Percentiles rank a stretch among this genome's conserved stretches.
phyloP scores from a whole-genome alignment of 371 early-diverging fungal species.

The Syncephalastrum sp. region DNA sequence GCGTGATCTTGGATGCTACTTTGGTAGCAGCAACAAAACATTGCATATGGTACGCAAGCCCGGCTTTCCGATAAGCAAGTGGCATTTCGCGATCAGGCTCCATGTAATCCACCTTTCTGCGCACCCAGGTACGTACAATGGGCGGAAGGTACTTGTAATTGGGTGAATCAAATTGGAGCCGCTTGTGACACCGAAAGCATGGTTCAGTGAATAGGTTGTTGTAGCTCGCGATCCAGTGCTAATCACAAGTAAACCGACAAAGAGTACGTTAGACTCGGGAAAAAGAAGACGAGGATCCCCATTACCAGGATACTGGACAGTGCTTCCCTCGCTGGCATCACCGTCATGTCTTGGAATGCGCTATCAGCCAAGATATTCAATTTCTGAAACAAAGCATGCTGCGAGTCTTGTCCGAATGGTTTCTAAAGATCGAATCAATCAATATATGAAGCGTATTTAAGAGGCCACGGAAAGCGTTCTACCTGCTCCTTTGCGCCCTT shows the following conservation, averaged over 20 bases:
- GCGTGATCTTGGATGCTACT: constrained; percentile 13
- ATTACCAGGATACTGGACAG: constrained; percentile 34
- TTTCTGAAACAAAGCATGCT: constrained; percentile 41
- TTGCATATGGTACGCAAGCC: constrained; percentile 36
- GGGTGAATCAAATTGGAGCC: constrained; percentile 44
- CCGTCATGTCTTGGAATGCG: constrained; percentile 41
- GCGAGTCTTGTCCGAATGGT: constrained; percentile 28
- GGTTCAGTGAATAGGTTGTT: constrained; percentile 37
- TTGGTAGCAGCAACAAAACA: constrained; percentile 30
- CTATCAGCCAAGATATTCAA: constrained; percentile 29
- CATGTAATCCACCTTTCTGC: constrained; percentile 14
- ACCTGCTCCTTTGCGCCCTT: constrained; percentile 41
- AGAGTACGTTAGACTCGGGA: background rate
- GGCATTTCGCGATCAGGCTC: constrained; percentile 11
- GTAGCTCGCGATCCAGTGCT: constrained; percentile 47
- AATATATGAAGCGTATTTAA: background rate
- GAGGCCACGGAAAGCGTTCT: background rate
- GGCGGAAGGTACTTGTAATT: constrained; percentile 45
- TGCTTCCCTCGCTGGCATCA: constrained; percentile 31
- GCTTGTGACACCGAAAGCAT: constrained; percentile 42
- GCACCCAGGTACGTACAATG: constrained; percentile 45
- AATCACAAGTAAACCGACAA: background rate
- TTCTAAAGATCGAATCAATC: constrained; percentile 12
- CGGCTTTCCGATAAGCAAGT: constrained; percentile 11
- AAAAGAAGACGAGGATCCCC: background rate